Conservation (phyloP, 176 grass and related monocot genomes). For the Cenchrus americanus region DNA sequence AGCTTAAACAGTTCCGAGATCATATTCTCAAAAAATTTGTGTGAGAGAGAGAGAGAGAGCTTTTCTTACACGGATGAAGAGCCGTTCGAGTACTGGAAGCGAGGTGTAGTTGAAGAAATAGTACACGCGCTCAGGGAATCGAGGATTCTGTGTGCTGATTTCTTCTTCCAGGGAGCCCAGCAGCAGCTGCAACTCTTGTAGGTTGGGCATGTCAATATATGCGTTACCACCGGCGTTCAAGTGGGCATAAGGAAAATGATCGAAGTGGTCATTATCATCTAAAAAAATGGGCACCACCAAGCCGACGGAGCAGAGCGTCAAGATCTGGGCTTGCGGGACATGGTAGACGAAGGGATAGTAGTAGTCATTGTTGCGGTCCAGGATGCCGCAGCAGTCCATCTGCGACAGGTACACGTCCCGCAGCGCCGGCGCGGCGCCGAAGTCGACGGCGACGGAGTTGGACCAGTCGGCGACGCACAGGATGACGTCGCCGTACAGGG, state of each 20-base stretch:
- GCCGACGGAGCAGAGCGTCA: conserved; percentile 53
- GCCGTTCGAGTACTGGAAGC: conserved; percentile 49
- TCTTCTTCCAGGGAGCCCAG: conserved; percentile 33
- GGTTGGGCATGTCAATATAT: conserved; percentile 34
- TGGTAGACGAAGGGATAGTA: conserved; percentile 10
- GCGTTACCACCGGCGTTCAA: background rate
- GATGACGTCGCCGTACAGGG: conserved; percentile 31
- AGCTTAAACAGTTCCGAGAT: background rate
- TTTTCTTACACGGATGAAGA: conserved; percentile 52
- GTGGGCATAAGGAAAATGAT: background rate
- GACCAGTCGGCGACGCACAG: background rate
- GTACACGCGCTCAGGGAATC: conserved; percentile 16
- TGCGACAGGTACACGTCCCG: conserved; percentile 38
- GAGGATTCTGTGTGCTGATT: background rate
- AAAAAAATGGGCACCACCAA: conserved; percentile 35
- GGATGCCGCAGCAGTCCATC: background rate
- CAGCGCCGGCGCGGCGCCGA: conserved; percentile 36
- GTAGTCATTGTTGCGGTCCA: background rate
- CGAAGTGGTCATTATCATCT: background rate
- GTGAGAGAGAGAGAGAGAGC: background rate
- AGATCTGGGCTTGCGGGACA: conserved; percentile 33
- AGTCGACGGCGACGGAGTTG: background rate
- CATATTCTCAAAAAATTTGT: background rate
- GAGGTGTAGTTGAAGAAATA: conserved; percentile 38
- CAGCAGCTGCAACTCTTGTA: conserved; percentile 62